Percentiles rank a stretch among this genome's conserved stretches.
Evolutionary conservation across 805 yeast species (phyloP).

Genomic region (Metschnikowia peoriensis): DNA sequence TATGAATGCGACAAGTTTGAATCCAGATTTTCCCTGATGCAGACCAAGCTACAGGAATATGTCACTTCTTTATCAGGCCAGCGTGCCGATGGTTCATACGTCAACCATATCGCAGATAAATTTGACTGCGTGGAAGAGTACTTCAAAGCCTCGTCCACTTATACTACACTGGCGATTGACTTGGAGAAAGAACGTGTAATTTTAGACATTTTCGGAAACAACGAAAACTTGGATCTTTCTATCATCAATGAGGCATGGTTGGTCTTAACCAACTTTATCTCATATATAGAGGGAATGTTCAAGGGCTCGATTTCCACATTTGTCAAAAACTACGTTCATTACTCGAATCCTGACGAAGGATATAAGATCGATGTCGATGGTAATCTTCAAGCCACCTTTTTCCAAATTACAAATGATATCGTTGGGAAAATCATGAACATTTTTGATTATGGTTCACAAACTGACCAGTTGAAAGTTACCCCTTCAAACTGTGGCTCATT

Average conservation of each 20-base stretch:
- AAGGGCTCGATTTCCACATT: constrained; percentile 31
- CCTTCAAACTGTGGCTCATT: constrained; percentile 36
- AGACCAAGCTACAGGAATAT: constrained; percentile 35
- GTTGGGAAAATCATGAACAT: constrained; percentile 26
- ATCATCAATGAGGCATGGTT: constrained; percentile 45
- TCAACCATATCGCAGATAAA: constrained; percentile 38
- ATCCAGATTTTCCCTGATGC: constrained; percentile 36
- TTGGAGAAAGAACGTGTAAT: constrained; percentile 29
- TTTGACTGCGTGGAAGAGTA: constrained; percentile 36
- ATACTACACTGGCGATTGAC: constrained; percentile 21
- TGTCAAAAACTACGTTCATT: constrained; percentile 38
- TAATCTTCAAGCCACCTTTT: constrained; percentile 25
- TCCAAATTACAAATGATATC: constrained; percentile 26
- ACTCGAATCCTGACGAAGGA: constrained; percentile 21
- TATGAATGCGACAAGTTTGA: constrained; percentile 38
- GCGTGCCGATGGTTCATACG: constrained; percentile 35
- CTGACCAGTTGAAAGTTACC: constrained; percentile 35
- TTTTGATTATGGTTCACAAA: constrained; percentile 27
- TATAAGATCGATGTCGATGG: constrained; percentile 32
- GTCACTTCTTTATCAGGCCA: constrained; percentile 30
- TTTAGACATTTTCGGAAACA: constrained; percentile 33
- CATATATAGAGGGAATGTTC: constrained; percentile 32
- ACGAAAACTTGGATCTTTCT: constrained; percentile 41
- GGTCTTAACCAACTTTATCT: constrained; percentile 35
- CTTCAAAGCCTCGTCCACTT: constrained; percentile 28